A percentile compares a stretch with the other conserved stretches of the same genome.
These are phyloP conservation scores for Neonectria coccinea DNA, from an alignment of 2,329 filamentous ascomycete genomes.

Conservation along the genomic window DNA sequence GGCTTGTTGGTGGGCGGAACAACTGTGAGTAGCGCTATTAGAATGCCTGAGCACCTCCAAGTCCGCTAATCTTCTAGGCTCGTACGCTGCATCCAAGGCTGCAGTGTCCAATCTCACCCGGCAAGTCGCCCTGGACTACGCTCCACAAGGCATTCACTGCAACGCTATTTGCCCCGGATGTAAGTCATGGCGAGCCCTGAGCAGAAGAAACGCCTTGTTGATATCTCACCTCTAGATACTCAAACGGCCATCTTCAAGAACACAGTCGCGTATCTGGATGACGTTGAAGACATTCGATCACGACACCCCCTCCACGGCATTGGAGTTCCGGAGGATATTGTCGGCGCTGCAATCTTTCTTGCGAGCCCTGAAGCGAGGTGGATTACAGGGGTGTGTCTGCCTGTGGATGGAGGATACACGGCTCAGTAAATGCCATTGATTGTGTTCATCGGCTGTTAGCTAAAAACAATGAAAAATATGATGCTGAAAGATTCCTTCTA, in stretches of 20 bases:
- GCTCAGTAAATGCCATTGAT: constrained; percentile 40
- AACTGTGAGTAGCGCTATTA: constrained; percentile 37
- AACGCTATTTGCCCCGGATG: constrained; percentile 67
- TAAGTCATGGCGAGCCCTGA: constrained; percentile 1
- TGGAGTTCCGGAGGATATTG: constrained; percentile 45
- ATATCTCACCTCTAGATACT: constrained; percentile 28
- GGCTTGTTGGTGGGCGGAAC: constrained; percentile 48
- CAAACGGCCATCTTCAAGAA: constrained; percentile 46
- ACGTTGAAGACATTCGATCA: constrained; percentile 29
- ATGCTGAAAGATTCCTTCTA: no score
- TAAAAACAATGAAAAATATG: no score
- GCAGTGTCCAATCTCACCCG: constrained; percentile 63
- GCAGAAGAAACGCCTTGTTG: not conserved
- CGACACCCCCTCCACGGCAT: constrained; percentile 46
- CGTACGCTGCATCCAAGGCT: constrained; percentile 62
- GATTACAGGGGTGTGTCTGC: constrained; percentile 55
- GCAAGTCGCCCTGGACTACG: constrained; percentile 62
- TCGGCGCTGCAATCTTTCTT: constrained; percentile 53
- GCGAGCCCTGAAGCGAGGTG: constrained; percentile 54
- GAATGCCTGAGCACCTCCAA: constrained; percentile 23
- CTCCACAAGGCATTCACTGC: constrained; percentile 59
- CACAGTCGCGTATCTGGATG: constrained; percentile 32
- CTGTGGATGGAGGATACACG: constrained; percentile 56
- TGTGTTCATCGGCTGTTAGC: not conserved
- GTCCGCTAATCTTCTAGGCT: constrained; percentile 32